Conservation (phyloP, 1,284 basidiomycete species). For the Moesziomyces parantarcticus region DNA sequence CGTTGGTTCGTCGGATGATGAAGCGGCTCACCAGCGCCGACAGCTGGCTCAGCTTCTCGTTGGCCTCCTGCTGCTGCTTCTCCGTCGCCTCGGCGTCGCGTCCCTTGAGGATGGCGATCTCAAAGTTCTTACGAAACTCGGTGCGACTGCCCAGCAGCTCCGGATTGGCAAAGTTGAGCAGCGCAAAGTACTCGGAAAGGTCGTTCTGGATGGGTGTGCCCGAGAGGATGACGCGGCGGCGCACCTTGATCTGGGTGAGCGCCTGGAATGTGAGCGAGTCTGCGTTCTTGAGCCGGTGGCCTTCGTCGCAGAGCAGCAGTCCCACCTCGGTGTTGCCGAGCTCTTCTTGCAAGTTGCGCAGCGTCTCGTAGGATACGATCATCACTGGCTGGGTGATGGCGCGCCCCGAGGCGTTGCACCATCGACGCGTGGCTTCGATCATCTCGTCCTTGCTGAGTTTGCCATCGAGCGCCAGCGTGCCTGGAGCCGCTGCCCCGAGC, state of each 20-base stretch:
- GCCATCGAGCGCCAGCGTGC: conserved; percentile 63
- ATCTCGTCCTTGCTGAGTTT: conserved; percentile 65
- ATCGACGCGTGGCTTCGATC: conserved; percentile 62
- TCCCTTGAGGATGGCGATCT: conserved; percentile 91
- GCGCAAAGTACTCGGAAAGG: conserved; percentile 93
- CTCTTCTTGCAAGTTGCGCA: conserved; percentile 71
- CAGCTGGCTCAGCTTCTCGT: conserved; percentile 92
- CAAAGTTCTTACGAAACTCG: conserved; percentile 96
- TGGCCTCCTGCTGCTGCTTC: conserved; percentile 81
- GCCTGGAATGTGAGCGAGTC: conserved; percentile 80
- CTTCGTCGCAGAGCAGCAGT: conserved; percentile 92
- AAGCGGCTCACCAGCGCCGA: conserved; percentile 91
- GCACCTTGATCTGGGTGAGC: conserved; percentile 84
- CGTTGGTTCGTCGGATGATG: conserved; percentile 97
- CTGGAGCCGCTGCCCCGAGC: conserved; percentile 63
- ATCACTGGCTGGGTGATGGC: conserved; percentile 75
- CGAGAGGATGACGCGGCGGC: conserved; percentile 93
- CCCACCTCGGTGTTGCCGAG: conserved; percentile 76
- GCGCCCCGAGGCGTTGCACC: conserved; percentile 61
- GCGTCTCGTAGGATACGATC: conserved; percentile 98
- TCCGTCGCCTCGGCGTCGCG: conserved; percentile 91
- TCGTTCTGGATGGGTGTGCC: conserved; percentile 99
- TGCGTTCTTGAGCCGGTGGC: conserved; percentile 95
- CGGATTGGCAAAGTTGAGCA: conserved; percentile 96
- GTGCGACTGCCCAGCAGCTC: conserved; percentile 90